A percentile compares a stretch with the other conserved stretches of the same genome.
Conservation (phyloP, 345 rosid genomes). For the Eucalyptus microcorys region DNA sequence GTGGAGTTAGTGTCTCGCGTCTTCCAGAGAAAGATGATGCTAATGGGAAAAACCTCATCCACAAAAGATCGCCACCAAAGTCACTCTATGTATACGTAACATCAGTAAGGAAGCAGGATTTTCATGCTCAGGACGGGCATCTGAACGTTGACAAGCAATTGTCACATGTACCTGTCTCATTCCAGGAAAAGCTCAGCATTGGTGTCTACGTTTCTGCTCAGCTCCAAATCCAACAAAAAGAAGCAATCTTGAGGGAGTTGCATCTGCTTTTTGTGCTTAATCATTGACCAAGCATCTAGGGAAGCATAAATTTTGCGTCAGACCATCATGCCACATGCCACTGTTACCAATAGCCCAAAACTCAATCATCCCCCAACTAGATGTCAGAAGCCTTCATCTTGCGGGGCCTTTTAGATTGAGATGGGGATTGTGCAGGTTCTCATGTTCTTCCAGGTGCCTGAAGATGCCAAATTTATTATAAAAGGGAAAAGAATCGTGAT, state of each 20-base stretch:
- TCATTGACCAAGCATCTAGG: not conserved
- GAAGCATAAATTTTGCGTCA: not conserved
- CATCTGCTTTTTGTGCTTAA: not conserved
- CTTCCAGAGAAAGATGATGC: not conserved
- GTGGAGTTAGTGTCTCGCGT: not conserved
- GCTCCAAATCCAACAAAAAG: not conserved
- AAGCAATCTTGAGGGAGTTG: not conserved
- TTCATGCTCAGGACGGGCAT: not conserved
- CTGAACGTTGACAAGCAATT: not conserved
- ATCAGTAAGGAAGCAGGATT: not conserved
- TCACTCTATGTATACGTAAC: not conserved
- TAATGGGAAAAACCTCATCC: not conserved
- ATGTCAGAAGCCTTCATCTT: constrained; percentile 77
- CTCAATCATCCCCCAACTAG: not conserved
- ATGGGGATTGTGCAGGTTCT: constrained; percentile 56
- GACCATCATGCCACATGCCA: not conserved
- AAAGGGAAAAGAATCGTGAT: not conserved
- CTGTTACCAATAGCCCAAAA: not conserved
- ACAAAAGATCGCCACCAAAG: not conserved
- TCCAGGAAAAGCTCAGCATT: not conserved
- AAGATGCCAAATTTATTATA: not conserved
- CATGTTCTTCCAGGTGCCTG: constrained; percentile 76
- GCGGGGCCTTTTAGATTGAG: constrained; percentile 67
- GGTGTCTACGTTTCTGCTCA: not conserved
- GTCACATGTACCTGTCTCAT: not conserved